Base-by-base conservation (phyloP, 169 alveolate genomes). In the Theileria annulata region DNA sequence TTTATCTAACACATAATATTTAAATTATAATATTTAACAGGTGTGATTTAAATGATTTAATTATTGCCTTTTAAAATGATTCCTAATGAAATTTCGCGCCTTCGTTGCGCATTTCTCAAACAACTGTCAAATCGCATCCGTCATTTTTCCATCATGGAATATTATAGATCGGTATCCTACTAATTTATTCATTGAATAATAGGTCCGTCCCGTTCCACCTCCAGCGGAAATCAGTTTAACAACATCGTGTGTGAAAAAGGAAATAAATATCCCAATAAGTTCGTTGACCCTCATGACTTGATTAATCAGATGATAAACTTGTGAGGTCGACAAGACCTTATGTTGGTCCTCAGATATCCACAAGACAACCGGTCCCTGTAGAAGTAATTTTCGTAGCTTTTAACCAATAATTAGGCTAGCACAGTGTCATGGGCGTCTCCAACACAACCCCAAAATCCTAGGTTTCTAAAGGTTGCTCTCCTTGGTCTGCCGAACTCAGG, bases 401-500 rank as follows among this genome's bases (percentile, higher is more conserved):
- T 19, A 30, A 4, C 3, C 12, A 8, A 10, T 2, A 63, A 67
- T 64, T 79, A 81, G 90, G 90, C 86, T n/a, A 76, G 59, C 54
- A 76, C 90, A 63, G 77, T 71, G 47, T 62, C 72, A 54, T 90
- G 94, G 94, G 33, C 59, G 51, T 77, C 85, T 21, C 94, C 94
- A 47, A 74, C 64, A 23, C 92, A 81, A 62, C 92, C 94, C 10
- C 76, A 73, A 42, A 59, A 90, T 51, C 85, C 94, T 8, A 63
- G 71, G 28, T 67, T 79, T 62, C 71, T 90, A 19, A 84, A 81
- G 62, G 86, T 86, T 33, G 95, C 96, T 2, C 79, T 93, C 56
- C 83, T 90, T 48, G 96, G 96, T 17, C 93, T 92, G 12, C 96
- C 96, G 15, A 93, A 93, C 73, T 92, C 95, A n/a, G 95, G 93